Percentiles rank a stretch among this genome's conserved stretches.
phyloP scores from a whole-genome alignment of 345 rosid species.

The Melaleuca alternifolia region DNA sequence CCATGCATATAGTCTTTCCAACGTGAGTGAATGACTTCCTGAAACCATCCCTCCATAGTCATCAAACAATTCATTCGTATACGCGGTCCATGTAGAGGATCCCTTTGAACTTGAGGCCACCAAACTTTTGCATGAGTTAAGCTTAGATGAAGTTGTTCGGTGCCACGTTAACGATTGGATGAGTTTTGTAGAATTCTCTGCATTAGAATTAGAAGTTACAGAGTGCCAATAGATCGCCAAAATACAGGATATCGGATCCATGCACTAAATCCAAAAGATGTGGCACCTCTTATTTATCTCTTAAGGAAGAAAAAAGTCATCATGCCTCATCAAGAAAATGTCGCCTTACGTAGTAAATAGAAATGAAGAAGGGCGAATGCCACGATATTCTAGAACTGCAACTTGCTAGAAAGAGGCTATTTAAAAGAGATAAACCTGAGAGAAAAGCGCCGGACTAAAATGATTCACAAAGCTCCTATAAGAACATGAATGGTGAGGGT shows the following conservation, averaged over 20 bases:
- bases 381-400: neutral
- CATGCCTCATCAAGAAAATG: neutral
- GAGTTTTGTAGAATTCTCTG: constrained; percentile 53
- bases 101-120: constrained; percentile 48
- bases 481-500: neutral
- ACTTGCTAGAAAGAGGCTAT: neutral
- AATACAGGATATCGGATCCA: neutral
- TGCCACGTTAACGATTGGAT: constrained; percentile 55
- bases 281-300: neutral
- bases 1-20: constrained; percentile 63
- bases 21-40: constrained; percentile 61
- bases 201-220: neutral
- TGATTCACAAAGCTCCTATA: neutral
- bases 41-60: constrained; percentile 65
- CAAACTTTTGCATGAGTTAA: constrained; percentile 53
- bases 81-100: constrained; percentile 43
- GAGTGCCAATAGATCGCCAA: neutral
- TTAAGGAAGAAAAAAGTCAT: neutral
- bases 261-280: neutral
- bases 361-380: neutral
- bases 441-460: neutral
- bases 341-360: neutral
- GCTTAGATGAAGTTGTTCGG: constrained; percentile 38
- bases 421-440: too few species aligned
- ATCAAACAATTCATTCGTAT: constrained; percentile 48